These are phyloP conservation scores for Penicillium polonicum DNA, from an alignment of 2,329 filamentous ascomycete species.

Conservation along the genomic window DNA sequence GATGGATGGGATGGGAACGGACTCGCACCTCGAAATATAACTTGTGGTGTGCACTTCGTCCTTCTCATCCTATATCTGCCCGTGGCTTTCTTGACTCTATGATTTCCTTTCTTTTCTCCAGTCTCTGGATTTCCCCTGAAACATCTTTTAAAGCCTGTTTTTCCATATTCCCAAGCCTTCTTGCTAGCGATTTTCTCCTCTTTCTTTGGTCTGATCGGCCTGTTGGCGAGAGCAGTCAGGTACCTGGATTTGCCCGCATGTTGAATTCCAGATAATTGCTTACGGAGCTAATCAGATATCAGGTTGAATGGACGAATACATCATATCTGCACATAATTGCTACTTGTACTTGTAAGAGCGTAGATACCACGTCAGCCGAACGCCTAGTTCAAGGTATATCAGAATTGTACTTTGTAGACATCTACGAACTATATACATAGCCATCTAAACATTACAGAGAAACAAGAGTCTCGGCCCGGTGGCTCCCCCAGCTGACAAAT, in stretches of 20 bases:
- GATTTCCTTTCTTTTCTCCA: conserved; percentile 6
- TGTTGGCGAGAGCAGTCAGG: not conserved
- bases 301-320: conserved; percentile 4
- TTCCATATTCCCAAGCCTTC: conserved; percentile 26
- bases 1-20: not conserved
- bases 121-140: not conserved
- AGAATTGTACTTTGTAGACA: not conserved
- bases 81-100: not conserved
- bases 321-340: not conserved
- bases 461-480: not conserved
- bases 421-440: not conserved
- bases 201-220: not conserved
- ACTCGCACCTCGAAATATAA: not conserved
- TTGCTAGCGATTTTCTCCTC: conserved; percentile 13
- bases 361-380: not conserved
- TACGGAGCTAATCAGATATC: not conserved
- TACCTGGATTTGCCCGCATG: not conserved
- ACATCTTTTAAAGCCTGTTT: conserved; percentile 15
- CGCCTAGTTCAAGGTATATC: not conserved
- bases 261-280: not conserved
- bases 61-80: not conserved
- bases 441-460: not conserved
- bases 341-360: not conserved
- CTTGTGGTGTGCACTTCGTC: not conserved
- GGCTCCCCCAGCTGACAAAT: conserved; percentile 14